Evolutionary conservation across 1,284 basidiomycete genomes (phyloP), one percentile per base, ranked within the genome.

Genomic region (Chiua sp.): DNA sequence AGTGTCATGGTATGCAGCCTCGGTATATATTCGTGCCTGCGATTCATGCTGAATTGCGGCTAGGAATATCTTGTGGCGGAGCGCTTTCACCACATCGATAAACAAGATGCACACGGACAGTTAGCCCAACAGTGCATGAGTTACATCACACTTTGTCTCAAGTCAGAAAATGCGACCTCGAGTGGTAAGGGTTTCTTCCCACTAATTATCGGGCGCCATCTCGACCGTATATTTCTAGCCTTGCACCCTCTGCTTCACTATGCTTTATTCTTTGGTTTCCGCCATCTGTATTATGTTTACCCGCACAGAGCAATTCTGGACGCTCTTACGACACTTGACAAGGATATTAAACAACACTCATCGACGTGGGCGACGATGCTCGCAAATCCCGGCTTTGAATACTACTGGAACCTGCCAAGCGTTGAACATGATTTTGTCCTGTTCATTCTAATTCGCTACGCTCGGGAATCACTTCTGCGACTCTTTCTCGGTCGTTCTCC

Each of bases 401-500:
- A 28, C 54, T 56, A 47, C 2, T 42, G n/a, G n/a, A n/a, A n/a
- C n/a, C n/a, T 42, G 20, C 39, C 39, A 42, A 37, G 47, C 16
- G 35, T 32, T 5, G 16, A 57, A 42, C n/a, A n/a, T n/a, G n/a
- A n/a, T n/a, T n/a, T n/a, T n/a, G n/a, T n/a, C n/a, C n/a, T n/a
- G n/a, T n/a, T 39, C n/a, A 47, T 65, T 26, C 55, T 68, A 5
- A 55, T 67, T 1, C 33, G 18, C 7, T 59, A 48, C 18, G 59
- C 57, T 11, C 22, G 57, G 1, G 46, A 39, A 8, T 35, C 35
- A 7, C 54, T 63, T 1, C 49, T 65, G 2, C 51, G 32, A 13
- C 35, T 33, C 10, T 58, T 39, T 11, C 32, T 66, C 2, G 46
- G 42, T 1, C 22, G 7, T 4, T 8, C 3, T n/a, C 20, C 2